phyloP scores from a whole-genome alignment of 331 rosid genomes.

The Quercus tomentella region DNA sequence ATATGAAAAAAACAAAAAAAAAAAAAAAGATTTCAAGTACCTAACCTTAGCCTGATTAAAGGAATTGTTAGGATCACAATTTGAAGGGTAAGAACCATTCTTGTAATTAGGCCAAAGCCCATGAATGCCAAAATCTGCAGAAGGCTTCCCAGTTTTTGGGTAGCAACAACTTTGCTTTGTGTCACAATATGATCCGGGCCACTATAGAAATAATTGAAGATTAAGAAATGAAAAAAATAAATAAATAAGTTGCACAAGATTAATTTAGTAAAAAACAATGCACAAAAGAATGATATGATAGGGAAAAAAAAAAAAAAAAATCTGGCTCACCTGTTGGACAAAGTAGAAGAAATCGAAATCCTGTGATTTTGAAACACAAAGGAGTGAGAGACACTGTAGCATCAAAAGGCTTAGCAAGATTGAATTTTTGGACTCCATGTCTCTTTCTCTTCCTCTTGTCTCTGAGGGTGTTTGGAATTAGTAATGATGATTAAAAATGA shows the following conservation, averaged over 20 bases:
- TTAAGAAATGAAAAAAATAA: neutral
- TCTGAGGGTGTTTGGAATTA: neutral
- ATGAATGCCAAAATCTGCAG: conserved; percentile 29
- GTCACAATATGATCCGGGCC: conserved; percentile 78
- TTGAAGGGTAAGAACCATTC: conserved; percentile 47
- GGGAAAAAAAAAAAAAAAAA: neutral
- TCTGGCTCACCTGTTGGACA: conserved; percentile 39
- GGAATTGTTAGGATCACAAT: conserved; percentile 29
- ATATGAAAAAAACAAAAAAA: neutral
- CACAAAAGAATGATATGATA: neutral
- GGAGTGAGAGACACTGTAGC: conserved; percentile 10
- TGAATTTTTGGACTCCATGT: conserved; percentile 29
- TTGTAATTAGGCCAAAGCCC: conserved; percentile 70
- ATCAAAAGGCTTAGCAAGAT: neutral
- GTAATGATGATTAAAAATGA: neutral
- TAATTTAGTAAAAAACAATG: neutral
- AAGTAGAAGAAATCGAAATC: conserved; percentile 56
- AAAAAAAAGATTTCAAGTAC: neutral
- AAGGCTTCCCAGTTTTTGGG: conserved; percentile 39
- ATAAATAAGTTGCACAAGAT: too few species aligned
- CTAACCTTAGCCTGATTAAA: conserved; percentile 28
- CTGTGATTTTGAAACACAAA: conserved; percentile 22
- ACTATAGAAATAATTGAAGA: conserved; percentile 17
- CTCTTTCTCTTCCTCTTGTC: neutral
- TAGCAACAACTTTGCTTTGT: conserved; percentile 45